Percentiles rank a stretch among this genome's conserved stretches.
Conservation (phyloP, 257 asterid genomes). For the Nicotiana otophora region DNA sequence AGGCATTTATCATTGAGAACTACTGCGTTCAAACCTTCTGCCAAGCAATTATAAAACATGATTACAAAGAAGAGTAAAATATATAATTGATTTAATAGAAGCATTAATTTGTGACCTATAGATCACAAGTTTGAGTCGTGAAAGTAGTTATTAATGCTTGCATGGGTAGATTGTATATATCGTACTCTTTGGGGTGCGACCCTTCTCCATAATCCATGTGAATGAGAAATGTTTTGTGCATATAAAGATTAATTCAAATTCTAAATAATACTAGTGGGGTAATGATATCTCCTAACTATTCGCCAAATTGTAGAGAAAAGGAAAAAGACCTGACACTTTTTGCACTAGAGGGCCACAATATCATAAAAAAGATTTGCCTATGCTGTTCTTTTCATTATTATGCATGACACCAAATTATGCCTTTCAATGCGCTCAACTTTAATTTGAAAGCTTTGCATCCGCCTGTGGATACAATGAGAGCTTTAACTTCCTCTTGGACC, state of each 20-base stretch:
- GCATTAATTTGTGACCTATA: neutral
- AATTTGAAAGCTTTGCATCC: neutral
- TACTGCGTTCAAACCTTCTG: neutral
- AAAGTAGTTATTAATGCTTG: too few species aligned
- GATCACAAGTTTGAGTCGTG: too few species aligned
- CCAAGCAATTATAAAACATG: neutral
- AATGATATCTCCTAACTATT: neutral
- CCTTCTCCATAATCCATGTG: too few species aligned
- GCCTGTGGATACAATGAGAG: neutral
- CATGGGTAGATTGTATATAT: too few species aligned
- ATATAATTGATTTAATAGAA: neutral
- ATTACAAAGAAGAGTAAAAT: neutral
- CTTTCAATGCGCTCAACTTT: conserved; percentile 9
- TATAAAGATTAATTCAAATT: neutral
- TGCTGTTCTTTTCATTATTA: neutral
- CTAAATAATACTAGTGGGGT: neutral
- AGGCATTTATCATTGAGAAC: neutral
- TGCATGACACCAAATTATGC: conserved; percentile 1
- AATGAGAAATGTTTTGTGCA: too few species aligned
- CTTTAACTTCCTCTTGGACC: neutral
- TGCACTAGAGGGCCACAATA: neutral
- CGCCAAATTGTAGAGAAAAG: neutral
- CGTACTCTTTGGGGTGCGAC: too few species aligned
- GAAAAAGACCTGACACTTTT: neutral
- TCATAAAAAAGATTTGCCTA: neutral